Percentiles rank a stretch among this genome's conserved stretches.
phyloP scores from a whole-genome alignment of 2,329 filamentous ascomycete genomes.

The Passalora sequoiae region DNA sequence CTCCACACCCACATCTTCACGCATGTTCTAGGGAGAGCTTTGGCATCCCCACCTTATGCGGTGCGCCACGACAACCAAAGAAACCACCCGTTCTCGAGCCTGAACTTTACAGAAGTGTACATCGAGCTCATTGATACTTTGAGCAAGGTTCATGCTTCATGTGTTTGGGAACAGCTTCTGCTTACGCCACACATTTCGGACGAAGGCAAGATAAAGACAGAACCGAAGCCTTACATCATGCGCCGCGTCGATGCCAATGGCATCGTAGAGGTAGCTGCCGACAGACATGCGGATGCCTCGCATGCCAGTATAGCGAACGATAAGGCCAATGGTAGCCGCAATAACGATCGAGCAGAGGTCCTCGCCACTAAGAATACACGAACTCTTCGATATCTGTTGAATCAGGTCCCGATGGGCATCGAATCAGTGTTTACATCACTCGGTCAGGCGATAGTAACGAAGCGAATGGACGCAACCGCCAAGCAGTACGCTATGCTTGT shows the following conservation, averaged over 20 bases:
- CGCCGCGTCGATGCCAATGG: slow-evolving; percentile 29
- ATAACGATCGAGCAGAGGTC: slow-evolving; percentile 11
- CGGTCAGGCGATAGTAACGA: slow-evolving; percentile 72
- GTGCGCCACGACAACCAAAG: slow-evolving; percentile 46
- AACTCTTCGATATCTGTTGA: slow-evolving; percentile 69
- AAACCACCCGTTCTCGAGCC: slow-evolving; percentile 64
- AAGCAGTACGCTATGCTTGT: slow-evolving; percentile 58
- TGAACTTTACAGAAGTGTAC: slow-evolving; percentile 85
- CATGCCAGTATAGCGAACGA: slow-evolving; percentile 5
- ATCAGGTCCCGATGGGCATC: slow-evolving; percentile 72
- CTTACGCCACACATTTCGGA: slow-evolving; percentile 69
- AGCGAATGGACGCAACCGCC: slow-evolving; percentile 61
- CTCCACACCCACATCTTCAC: slow-evolving; percentile 71
- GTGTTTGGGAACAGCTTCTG: slow-evolving; percentile 78
- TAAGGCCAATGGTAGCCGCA: slow-evolving; percentile 5
- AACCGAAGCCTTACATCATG: slow-evolving; percentile 34
- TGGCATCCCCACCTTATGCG: slow-evolving; percentile 27
- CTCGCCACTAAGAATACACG: slow-evolving; percentile 67
- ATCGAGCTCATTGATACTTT: slow-evolving; percentile 66
- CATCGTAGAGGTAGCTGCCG: slow-evolving; percentile 23
- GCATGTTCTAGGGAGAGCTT: slow-evolving; percentile 55
- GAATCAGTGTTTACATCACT: slow-evolving; percentile 80
- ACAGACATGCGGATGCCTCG: slow-evolving; percentile 8
- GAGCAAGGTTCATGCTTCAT: slow-evolving; percentile 70
- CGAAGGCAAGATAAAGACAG: slow-evolving; percentile 52